A percentile compares a stretch with the other conserved stretches of the same genome.
phyloP scores from a whole-genome alignment of 1,284 basidiomycete genomes.

The Ganoderma lingzhi region DNA sequence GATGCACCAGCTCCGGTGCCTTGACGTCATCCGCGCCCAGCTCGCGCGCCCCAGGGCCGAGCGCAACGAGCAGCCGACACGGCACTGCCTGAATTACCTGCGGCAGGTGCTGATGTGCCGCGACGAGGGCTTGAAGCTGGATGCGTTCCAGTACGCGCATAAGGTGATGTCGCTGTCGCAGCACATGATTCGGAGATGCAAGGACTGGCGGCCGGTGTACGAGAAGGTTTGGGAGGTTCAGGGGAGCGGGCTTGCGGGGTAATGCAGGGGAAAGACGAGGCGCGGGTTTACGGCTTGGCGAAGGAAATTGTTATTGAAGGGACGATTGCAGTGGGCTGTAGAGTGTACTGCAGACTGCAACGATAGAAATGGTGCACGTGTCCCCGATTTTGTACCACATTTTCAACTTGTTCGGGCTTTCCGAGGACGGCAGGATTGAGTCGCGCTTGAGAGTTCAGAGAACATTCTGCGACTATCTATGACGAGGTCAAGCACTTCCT shows the following conservation, averaged over 20 bases:
- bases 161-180: constrained; percentile 17
- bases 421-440: too few species aligned
- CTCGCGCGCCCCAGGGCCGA: constrained; percentile 15
- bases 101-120: constrained; percentile 17
- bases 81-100: constrained; percentile 19
- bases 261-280: too few species aligned
- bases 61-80: constrained; percentile 18
- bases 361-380: too few species aligned
- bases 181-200: constrained; percentile 24
- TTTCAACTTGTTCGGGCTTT: too few species aligned
- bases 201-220: constrained; percentile 31
- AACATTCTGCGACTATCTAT: too few species aligned
- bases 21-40: constrained; percentile 33
- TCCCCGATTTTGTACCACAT: too few species aligned
- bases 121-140: constrained; percentile 23
- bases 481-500: too few species aligned
- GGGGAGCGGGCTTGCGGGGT: background rate
- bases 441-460: too few species aligned
- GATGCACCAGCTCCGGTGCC: constrained; percentile 35
- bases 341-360: too few species aligned
- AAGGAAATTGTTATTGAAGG: too few species aligned
- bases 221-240: constrained; percentile 30
- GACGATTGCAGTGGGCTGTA: too few species aligned
- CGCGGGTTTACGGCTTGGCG: too few species aligned
- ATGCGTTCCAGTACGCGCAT: constrained; percentile 24